Conservation (phyloP, 2,329 filamentous ascomycete species). For the Thielaviopsis populi region DNA sequence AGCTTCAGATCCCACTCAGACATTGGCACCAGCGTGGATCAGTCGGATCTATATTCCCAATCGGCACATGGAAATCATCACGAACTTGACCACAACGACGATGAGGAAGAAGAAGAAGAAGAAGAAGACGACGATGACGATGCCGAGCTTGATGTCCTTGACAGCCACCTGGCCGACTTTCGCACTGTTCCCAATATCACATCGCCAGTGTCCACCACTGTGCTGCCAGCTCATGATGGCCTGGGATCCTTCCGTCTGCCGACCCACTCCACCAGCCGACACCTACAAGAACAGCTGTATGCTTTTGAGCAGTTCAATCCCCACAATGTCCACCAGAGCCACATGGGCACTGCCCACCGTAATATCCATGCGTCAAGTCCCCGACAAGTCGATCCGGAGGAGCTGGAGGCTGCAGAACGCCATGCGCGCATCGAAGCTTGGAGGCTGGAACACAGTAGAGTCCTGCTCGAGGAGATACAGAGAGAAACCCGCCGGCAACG, state of each 20-base stretch:
- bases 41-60: slow-evolving; percentile 12
- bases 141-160: slow-evolving; percentile 77
- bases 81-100: slow-evolving; percentile 19
- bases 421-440: slow-evolving; percentile 78
- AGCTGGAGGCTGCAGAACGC: slow-evolving; percentile 53
- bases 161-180: slow-evolving; percentile 83
- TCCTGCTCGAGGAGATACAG: slow-evolving; percentile 77
- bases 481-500: slow-evolving; percentile 57
- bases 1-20: slow-evolving; percentile 13
- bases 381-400: slow-evolving; percentile 37
- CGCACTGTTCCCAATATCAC: slow-evolving; percentile 38
- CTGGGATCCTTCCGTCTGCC: slow-evolving; percentile 67
- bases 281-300: slow-evolving; percentile 72
- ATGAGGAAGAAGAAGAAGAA: slow-evolving; percentile 11
- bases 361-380: slow-evolving; percentile 23
- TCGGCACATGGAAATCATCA: not conserved
- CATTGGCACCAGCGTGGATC: slow-evolving; percentile 16
- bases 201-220: slow-evolving; percentile 39
- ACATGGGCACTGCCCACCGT: slow-evolving; percentile 38
- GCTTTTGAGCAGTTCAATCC: slow-evolving; percentile 79
- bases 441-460: slow-evolving; percentile 78
- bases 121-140: slow-evolving; percentile 43
- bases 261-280: slow-evolving; percentile 35
- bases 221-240: slow-evolving; percentile 86
- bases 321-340: slow-evolving; percentile 35